Conservation (phyloP, 257 asterid genomes). For the Lantana camara region DNA sequence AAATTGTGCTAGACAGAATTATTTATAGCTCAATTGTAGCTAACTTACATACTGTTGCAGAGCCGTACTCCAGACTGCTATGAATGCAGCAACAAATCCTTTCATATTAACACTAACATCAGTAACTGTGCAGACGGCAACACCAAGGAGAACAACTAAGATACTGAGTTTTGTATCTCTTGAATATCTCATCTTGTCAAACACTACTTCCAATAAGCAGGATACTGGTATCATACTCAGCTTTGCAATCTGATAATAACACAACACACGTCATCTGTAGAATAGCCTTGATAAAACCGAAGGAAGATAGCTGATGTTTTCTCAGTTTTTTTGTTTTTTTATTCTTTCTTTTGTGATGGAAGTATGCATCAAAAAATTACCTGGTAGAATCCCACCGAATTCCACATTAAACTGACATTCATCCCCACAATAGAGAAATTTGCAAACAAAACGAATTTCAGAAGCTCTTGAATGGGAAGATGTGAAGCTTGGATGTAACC, state of each 20-base stretch:
- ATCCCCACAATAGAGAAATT: slow-evolving; percentile 95
- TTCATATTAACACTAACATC: slow-evolving; percentile 90
- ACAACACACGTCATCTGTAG: slow-evolving; percentile 10
- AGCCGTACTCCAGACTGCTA: slow-evolving; percentile 95
- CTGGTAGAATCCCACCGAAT: slow-evolving; percentile 97
- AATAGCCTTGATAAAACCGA: slow-evolving; percentile 6
- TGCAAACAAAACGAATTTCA: slow-evolving; percentile 80
- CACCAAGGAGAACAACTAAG: slow-evolving; percentile 83
- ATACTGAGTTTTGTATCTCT: slow-evolving; percentile 95
- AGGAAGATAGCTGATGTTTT: slow-evolving; percentile 3
- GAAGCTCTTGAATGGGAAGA: slow-evolving; percentile 71
- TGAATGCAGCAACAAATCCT: slow-evolving; percentile 86
- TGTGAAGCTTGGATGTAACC: slow-evolving; percentile 96
- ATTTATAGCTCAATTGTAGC: slow-evolving; percentile 6
- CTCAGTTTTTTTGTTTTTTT: not conserved
- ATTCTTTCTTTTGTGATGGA: slow-evolving; percentile 18
- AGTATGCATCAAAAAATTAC: slow-evolving; percentile 40
- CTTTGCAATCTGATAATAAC: slow-evolving; percentile 80
- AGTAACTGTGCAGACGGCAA: slow-evolving; percentile 93
- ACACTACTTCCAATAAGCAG: slow-evolving; percentile 81
- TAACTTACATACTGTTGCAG: slow-evolving; percentile 95
- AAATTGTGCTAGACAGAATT: not conserved
- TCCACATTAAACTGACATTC: slow-evolving; percentile 99
- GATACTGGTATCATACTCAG: slow-evolving; percentile 95
- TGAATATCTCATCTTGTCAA: slow-evolving; percentile 84